phyloP scores from a whole-genome alignment of 176 grass and related monocot species.

The Miscanthus lutarioriparius region DNA sequence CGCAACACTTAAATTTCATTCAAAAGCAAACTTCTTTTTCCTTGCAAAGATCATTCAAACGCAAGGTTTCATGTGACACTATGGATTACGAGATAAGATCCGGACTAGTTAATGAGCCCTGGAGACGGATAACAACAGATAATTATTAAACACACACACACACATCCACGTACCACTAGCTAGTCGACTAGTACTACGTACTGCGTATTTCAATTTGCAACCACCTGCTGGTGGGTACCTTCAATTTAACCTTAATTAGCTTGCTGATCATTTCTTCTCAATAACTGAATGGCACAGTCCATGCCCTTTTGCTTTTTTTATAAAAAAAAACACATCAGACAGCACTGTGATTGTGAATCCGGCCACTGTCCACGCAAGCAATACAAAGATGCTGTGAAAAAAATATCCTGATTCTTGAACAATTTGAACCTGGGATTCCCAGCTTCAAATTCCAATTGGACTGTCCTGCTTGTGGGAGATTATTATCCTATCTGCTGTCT shows the following conservation, averaged over 20 bases:
- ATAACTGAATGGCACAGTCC: neutral
- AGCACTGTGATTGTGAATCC: neutral
- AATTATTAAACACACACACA: too few relatives aligned
- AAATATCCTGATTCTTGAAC: neutral
- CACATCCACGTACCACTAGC: neutral
- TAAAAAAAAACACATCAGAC: too few relatives aligned
- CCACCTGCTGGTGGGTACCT: too few relatives aligned
- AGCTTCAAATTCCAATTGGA: neutral
- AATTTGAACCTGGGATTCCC: neutral
- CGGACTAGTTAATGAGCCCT: neutral
- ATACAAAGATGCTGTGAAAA: neutral
- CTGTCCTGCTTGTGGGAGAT: neutral
- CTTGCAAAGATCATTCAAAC: neutral
- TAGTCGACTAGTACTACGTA: too few relatives aligned
- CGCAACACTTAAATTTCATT: neutral
- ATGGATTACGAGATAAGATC: neutral
- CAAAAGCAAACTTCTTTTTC: constrained; percentile 4
- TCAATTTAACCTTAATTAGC: too few relatives aligned
- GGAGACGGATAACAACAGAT: neutral
- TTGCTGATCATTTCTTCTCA: too few relatives aligned
- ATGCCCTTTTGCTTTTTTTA: neutral
- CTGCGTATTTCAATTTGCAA: too few relatives aligned
- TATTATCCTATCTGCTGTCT: neutral
- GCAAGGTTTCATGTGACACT: constrained; percentile 11
- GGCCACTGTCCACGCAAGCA: neutral